Conservation (phyloP, 2,329 filamentous ascomycete genomes). For the Colletotrichum sp. region DNA sequence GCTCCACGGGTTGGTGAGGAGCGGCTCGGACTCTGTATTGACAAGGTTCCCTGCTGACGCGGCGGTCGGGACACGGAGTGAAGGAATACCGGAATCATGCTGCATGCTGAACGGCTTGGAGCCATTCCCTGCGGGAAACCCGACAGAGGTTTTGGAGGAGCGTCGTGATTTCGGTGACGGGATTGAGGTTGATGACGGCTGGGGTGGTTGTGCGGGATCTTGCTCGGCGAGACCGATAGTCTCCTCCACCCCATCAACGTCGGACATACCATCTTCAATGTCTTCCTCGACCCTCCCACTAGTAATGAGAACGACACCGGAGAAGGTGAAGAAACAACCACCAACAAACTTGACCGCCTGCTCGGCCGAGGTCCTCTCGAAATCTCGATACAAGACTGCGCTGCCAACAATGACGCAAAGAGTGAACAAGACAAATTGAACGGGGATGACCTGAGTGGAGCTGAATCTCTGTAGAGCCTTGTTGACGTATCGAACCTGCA, state of each 20-base stretch:
- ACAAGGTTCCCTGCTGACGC: constrained; percentile 36
- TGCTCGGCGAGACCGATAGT: constrained; percentile 66
- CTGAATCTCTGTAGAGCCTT: constrained; percentile 87
- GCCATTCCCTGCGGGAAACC: constrained; percentile 41
- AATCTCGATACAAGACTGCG: constrained; percentile 92
- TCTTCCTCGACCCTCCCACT: constrained; percentile 72
- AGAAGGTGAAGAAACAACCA: constrained; percentile 90
- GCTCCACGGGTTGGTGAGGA: constrained; percentile 51
- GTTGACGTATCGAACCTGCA: constrained; percentile 98
- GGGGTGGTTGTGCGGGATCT: constrained; percentile 45
- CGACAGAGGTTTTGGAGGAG: constrained; percentile 53
- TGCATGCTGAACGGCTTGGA: constrained; percentile 41
- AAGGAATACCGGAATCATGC: constrained; percentile 39
- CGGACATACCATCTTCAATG: constrained; percentile 62
- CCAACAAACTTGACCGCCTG: constrained; percentile 86
- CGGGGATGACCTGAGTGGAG: constrained; percentile 96
- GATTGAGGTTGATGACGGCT: constrained; percentile 35
- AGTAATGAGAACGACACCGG: constrained; percentile 97
- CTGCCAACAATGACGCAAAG: constrained; percentile 94
- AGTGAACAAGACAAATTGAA: constrained; percentile 97
- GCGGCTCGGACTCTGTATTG: constrained; percentile 39
- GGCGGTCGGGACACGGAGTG: constrained; percentile 36
- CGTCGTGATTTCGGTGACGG: constrained; percentile 43
- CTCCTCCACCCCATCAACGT: constrained; percentile 66
- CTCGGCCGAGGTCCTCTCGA: constrained; percentile 77